These are phyloP conservation scores for Cercospora sp. DNA, from an alignment of 2,329 filamentous ascomycete species.

Conservation along the genomic window DNA sequence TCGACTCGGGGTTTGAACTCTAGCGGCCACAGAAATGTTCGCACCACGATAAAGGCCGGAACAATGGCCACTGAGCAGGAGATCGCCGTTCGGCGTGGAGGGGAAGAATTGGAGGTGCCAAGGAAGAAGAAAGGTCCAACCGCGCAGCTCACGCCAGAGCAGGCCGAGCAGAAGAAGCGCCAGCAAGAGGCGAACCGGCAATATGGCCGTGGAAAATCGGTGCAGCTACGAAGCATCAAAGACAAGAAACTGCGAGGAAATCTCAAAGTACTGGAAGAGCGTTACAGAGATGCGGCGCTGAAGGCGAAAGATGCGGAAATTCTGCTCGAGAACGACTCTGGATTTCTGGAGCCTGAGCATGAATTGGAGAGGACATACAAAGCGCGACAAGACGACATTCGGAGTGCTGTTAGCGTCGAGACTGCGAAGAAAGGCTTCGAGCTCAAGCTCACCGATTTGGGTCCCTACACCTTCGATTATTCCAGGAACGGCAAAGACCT, in stretches of 20 bases:
- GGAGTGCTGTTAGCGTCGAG: constrained; percentile 70
- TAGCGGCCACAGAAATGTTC: background rate
- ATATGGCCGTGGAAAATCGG: constrained; percentile 81
- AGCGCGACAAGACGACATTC: constrained; percentile 85
- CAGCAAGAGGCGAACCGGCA: constrained; percentile 46
- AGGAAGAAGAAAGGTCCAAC: constrained; percentile 33
- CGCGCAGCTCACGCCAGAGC: constrained; percentile 37
- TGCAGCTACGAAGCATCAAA: constrained; percentile 70
- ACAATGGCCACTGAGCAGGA: constrained; percentile 12
- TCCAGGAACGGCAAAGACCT: constrained; percentile 85
- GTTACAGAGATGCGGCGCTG: constrained; percentile 77
- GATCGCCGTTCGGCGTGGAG: background rate
- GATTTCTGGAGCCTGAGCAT: constrained; percentile 83
- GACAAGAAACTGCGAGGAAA: constrained; percentile 89
- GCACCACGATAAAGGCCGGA: background rate
- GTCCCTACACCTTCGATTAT: constrained; percentile 87
- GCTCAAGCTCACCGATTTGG: constrained; percentile 75
- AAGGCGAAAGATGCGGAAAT: constrained; percentile 96
- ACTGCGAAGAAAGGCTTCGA: constrained; percentile 93
- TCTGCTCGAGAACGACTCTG: constrained; percentile 78
- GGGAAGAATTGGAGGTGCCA: constrained; percentile 18
- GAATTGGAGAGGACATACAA: constrained; percentile 92
- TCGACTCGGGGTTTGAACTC: background rate
- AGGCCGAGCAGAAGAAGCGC: constrained; percentile 38
- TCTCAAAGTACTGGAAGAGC: constrained; percentile 74